These are phyloP conservation scores for Phaeotremella skinneri DNA, from an alignment of 768 basidiomycete genomes.

Conservation along the genomic window DNA sequence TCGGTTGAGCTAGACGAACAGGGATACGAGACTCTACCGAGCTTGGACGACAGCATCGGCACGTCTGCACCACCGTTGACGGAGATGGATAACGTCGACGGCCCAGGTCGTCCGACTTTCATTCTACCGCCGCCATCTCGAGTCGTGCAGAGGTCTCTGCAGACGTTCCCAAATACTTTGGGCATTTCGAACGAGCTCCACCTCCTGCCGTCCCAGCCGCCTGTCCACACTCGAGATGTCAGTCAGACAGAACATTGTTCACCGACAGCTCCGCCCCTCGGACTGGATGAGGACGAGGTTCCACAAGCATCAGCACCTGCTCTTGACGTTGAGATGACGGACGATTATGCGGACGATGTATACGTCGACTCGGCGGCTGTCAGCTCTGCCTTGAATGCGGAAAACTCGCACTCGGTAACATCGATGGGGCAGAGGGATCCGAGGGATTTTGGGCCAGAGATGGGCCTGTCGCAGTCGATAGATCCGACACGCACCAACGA, in stretches of 20 bases:
- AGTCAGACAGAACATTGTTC: neutral
- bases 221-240: neutral
- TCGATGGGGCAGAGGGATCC: neutral
- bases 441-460: neutral
- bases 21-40: constrained; percentile 43
- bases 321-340: constrained; percentile 9
- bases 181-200: constrained; percentile 3
- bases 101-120: constrained; percentile 4
- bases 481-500: constrained; percentile 7
- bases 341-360: constrained; percentile 2
- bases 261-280: constrained; percentile 37
- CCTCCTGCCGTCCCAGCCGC: neutral
- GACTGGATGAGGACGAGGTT: constrained; percentile 5
- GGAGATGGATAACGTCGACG: neutral
- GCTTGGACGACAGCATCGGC: neutral
- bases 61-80: neutral
- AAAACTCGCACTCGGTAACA: neutral
- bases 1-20: constrained; percentile 44
- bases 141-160: constrained; percentile 14
- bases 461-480: neutral
- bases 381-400: neutral
- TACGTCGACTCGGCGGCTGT: constrained; percentile 2
- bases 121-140: constrained; percentile 18
- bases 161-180: neutral
- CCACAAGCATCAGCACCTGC: neutral